phyloP scores from a whole-genome alignment of 345 rosid genomes.

The Corymbia maculata region DNA sequence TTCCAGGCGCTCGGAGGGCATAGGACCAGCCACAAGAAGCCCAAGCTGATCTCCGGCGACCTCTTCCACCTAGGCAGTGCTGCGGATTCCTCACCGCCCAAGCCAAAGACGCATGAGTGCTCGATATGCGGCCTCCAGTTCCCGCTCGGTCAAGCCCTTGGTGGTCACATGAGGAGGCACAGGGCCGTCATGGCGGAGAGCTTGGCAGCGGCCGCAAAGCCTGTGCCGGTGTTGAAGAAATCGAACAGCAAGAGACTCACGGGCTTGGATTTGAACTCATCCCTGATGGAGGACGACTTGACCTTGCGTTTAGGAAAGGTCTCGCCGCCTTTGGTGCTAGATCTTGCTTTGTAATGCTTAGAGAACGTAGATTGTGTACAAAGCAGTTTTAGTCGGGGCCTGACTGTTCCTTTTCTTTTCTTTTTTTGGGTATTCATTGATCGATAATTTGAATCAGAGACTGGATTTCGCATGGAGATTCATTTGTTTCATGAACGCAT shows the following conservation, averaged over 20 bases:
- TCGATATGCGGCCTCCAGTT: constrained; percentile 83
- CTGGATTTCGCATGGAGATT: background rate
- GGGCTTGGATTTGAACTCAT: constrained; percentile 59
- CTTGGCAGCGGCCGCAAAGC: background rate
- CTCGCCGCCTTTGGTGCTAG: background rate
- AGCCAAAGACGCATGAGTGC: constrained; percentile 70
- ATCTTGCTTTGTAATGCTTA: background rate
- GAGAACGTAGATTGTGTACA: background rate
- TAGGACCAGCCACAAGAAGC: constrained; percentile 79
- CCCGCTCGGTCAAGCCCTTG: constrained; percentile 74
- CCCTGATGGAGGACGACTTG: constrained; percentile 53
- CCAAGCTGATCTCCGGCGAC: constrained; percentile 19
- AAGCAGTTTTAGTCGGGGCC: background rate
- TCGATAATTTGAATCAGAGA: background rate
- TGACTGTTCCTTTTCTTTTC: background rate
- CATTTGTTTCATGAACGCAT: background rate
- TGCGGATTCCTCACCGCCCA: constrained; percentile 16
- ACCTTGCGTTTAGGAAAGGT: constrained; percentile 42
- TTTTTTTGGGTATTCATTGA: background rate
- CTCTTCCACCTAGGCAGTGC: background rate
- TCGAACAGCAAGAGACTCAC: constrained; percentile 33
- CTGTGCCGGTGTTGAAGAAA: constrained; percentile 48
- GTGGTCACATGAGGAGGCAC: constrained; percentile 95
- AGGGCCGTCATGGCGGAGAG: constrained; percentile 3
- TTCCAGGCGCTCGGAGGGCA: constrained; percentile 95